phyloP scores from a whole-genome alignment of 257 asterid genomes.

The Knoxia roxburghii region DNA sequence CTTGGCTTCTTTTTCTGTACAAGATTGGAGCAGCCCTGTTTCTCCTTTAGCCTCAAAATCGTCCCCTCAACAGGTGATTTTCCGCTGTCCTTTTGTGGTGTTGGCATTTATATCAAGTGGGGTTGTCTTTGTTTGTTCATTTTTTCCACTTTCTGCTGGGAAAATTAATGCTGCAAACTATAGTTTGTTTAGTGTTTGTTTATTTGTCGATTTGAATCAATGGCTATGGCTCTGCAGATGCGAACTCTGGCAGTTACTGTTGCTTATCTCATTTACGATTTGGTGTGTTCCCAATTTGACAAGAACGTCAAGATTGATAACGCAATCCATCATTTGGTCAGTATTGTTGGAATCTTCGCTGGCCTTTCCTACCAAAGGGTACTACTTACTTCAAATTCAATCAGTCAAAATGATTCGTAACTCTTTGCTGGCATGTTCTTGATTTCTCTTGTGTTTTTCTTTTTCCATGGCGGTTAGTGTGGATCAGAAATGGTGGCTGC shows the following conservation, averaged over 20 bases:
- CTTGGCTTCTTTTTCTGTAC: constrained; percentile 56
- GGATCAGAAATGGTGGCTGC: constrained; percentile 89
- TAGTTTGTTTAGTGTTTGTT: neutral
- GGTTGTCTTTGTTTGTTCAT: neutral
- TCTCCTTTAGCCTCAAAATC: constrained; percentile 66
- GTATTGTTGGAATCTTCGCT: constrained; percentile 61
- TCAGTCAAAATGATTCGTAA: too few species aligned
- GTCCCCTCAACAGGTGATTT: constrained; percentile 58
- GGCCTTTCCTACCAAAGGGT: constrained; percentile 78
- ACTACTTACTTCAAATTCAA: too few species aligned
- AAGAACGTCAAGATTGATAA: constrained; percentile 50
- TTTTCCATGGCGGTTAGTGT: constrained; percentile 39
- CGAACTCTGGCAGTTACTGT: constrained; percentile 41
- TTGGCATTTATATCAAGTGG: neutral
- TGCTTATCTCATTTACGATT: constrained; percentile 61
- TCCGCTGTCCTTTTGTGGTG: neutral
- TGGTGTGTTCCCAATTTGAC: constrained; percentile 60
- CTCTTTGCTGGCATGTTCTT: neutral
- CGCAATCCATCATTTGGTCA: constrained; percentile 68
- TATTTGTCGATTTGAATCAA: neutral
- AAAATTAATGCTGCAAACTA: neutral
- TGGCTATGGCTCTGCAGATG: constrained; percentile 45
- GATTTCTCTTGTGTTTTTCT: neutral
- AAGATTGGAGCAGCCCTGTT: constrained; percentile 72
- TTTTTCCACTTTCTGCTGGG: neutral